Evolutionary conservation across 2,329 filamentous ascomycete species (phyloP).

Genomic region (Gnomoniopsis smithogilvyi): DNA sequence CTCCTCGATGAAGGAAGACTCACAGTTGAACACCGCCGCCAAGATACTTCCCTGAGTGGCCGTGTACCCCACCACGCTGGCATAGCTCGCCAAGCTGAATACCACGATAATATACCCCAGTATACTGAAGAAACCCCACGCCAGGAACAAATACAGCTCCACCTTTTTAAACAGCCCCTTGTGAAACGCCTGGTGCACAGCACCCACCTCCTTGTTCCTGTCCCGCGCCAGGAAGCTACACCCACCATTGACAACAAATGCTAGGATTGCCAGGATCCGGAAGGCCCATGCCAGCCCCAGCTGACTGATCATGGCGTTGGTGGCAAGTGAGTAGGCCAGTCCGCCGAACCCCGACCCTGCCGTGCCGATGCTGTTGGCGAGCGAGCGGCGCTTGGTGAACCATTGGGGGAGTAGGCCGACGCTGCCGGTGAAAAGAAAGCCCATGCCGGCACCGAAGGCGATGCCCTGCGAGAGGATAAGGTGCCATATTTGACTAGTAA

Average conservation of each 20-base stretch:
- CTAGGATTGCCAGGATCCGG: constrained; percentile 60
- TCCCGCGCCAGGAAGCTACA: constrained; percentile 65
- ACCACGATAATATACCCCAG: constrained; percentile 74
- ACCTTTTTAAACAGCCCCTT: constrained; percentile 54
- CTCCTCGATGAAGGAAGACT: constrained; percentile 22
- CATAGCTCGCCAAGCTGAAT: constrained; percentile 74
- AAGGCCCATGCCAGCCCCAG: constrained; percentile 67
- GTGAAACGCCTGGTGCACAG: constrained; percentile 66
- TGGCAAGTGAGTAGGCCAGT: constrained; percentile 62
- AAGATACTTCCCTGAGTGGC: constrained; percentile 67
- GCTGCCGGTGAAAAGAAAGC: constrained; percentile 68
- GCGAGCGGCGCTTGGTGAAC: constrained; percentile 65
- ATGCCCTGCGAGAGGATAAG: constrained; percentile 73
- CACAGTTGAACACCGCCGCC: constrained; percentile 69
- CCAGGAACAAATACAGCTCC: constrained; percentile 63
- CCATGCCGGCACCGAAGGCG: constrained; percentile 75
- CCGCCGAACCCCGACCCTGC: constrained; percentile 76
- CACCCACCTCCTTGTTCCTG: constrained; percentile 67
- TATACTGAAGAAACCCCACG: constrained; percentile 69
- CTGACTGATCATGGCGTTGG: constrained; percentile 64
- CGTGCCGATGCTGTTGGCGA: constrained; percentile 67
- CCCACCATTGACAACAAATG: constrained; percentile 60
- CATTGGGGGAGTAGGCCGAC: constrained; percentile 70
- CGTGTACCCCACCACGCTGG: constrained; percentile 62
- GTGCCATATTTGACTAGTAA: constrained; percentile 68